Evolutionary conservation across 208 protist species (phyloP).

Genomic region (Leishmania tropica): DNA sequence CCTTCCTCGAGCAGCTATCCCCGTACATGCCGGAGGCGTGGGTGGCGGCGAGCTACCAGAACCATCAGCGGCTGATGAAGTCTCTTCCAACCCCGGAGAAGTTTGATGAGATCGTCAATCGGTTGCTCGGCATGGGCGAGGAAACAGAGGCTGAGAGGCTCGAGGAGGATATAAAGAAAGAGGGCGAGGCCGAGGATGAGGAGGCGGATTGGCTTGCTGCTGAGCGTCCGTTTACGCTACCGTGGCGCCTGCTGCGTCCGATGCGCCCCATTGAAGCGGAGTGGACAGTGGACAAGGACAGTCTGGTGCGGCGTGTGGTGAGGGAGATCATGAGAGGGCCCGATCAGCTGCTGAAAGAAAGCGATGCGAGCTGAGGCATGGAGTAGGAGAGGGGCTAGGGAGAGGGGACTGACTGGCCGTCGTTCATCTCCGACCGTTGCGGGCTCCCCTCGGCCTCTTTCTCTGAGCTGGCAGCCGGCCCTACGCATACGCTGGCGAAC

Average conservation of each 20-base stretch:
- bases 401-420: not conserved
- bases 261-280: constrained; percentile 18
- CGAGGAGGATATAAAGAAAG: constrained; percentile 5
- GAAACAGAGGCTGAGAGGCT: constrained; percentile 11
- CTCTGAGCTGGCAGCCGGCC: not conserved
- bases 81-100: constrained; percentile 30
- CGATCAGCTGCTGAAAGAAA: constrained; percentile 7
- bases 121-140: constrained; percentile 31
- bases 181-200: not conserved
- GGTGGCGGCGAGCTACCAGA: constrained; percentile 33
- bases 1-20: constrained; percentile 38
- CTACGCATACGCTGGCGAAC: not conserved
- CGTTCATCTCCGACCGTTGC: not conserved
- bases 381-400: not conserved
- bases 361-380: constrained; percentile 8
- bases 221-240: constrained; percentile 8
- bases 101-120: constrained; percentile 43
- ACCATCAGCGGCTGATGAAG: constrained; percentile 35
- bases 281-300: constrained; percentile 27
- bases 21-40: constrained; percentile 56
- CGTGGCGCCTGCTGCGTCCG: constrained; percentile 28
- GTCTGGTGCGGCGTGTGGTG: constrained; percentile 26
- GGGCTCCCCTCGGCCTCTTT: not conserved
- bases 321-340: constrained; percentile 22
- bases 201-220: not conserved